phyloP scores from a whole-genome alignment of 2,329 filamentous ascomycete species.

The Calycina herbarum region DNA sequence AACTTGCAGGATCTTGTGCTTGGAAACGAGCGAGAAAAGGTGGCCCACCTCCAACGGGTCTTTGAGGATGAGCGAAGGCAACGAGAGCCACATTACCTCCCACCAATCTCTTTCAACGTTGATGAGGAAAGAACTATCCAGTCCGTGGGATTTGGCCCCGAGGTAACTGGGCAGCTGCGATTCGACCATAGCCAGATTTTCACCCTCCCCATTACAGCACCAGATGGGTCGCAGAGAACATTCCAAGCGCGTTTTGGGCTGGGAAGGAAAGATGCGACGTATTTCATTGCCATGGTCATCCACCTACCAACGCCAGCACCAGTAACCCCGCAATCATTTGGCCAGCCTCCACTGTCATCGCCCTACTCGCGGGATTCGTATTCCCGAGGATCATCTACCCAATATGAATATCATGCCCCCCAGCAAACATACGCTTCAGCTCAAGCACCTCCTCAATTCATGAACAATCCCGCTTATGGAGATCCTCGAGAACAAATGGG shows the following conservation, averaged over 20 bases:
- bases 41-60: constrained; percentile 50
- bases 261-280: constrained; percentile 61
- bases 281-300: constrained; percentile 55
- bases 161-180: constrained; percentile 53
- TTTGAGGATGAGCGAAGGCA: constrained; percentile 57
- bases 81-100: constrained; percentile 60
- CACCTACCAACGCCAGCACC: constrained; percentile 23
- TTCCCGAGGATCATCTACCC: constrained; percentile 30
- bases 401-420: constrained; percentile 34
- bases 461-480: constrained; percentile 23
- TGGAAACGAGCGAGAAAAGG: constrained; percentile 52
- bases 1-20: constrained; percentile 56
- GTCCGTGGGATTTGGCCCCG: constrained; percentile 52
- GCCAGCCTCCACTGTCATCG: constrained; percentile 27
- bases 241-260: constrained; percentile 56
- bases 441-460: constrained; percentile 29
- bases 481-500: constrained; percentile 32
- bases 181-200: constrained; percentile 56
- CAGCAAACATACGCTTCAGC: constrained; percentile 30
- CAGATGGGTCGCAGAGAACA: constrained; percentile 52
- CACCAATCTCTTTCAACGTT: constrained; percentile 58
- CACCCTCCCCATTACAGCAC: constrained; percentile 47
- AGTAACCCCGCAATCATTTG: constrained; percentile 29
- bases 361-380: constrained; percentile 33
- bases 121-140: constrained; percentile 57